Evolutionary conservation across 2,329 filamentous ascomycete species (phyloP).

Genomic region (Amauroascus niger): DNA sequence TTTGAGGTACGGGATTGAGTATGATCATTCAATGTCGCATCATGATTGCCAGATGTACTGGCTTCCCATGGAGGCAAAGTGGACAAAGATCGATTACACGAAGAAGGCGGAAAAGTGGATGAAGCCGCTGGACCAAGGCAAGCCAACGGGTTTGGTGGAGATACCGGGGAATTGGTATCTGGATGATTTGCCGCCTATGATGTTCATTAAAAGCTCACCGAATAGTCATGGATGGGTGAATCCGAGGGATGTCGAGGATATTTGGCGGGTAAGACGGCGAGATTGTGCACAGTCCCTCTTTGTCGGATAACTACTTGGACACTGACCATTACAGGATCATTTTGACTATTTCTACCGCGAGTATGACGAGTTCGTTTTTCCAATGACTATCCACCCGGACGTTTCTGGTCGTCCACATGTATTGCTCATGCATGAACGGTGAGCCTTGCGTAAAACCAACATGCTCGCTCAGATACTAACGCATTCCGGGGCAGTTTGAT

Average conservation of each 20-base stretch:
- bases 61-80: slow-evolving; percentile 36
- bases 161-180: slow-evolving; percentile 40
- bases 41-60: slow-evolving; percentile 40
- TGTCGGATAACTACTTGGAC: background rate
- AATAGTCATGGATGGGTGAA: slow-evolving; percentile 52
- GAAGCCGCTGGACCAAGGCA: slow-evolving; percentile 41
- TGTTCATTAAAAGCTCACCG: slow-evolving; percentile 39
- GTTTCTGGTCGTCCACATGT: slow-evolving; percentile 63
- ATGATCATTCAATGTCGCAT: slow-evolving; percentile 39
- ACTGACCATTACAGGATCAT: slow-evolving; percentile 43
- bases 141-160: slow-evolving; percentile 35
- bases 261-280: slow-evolving; percentile 39
- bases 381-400: slow-evolving; percentile 68
- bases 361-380: slow-evolving; percentile 67
- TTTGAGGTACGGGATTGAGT: slow-evolving; percentile 37
- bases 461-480: slow-evolving; percentile 4
- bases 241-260: slow-evolving; percentile 48
- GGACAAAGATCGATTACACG: slow-evolving; percentile 39
- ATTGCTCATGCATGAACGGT: slow-evolving; percentile 63
- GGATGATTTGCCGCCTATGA: slow-evolving; percentile 38
- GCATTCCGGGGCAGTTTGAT: slow-evolving; percentile 41
- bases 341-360: slow-evolving; percentile 64
- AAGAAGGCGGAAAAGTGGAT: slow-evolving; percentile 38
- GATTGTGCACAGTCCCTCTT: background rate
- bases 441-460: background rate